Evolutionary conservation across 495 filamentous ascomycete species (phyloP).

Genomic region (Annulohypoxylon moriforme): DNA sequence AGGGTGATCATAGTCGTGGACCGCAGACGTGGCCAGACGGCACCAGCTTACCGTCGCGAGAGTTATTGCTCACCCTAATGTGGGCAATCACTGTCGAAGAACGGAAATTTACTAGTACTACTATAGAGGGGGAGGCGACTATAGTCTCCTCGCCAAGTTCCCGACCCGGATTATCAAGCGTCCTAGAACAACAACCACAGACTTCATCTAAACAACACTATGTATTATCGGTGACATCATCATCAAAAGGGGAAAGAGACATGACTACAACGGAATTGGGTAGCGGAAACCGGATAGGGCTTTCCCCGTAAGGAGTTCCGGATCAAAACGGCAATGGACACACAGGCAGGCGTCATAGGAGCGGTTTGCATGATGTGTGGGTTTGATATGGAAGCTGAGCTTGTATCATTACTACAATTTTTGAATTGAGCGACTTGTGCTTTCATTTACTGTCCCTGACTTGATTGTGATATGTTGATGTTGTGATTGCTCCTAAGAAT

Average conservation of each 20-base stretch:
- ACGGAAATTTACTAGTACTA: constrained; percentile 46
- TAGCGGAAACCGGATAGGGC: constrained; percentile 30
- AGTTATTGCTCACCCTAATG: constrained; percentile 63
- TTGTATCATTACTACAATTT: constrained; percentile 39
- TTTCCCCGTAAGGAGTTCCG: constrained; percentile 42
- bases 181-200: constrained; percentile 45
- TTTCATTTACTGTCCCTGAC: constrained; percentile 9
- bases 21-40: constrained; percentile 55
- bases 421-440: constrained; percentile 29
- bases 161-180: constrained; percentile 44
- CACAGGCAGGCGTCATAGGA: constrained; percentile 34
- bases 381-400: constrained; percentile 37
- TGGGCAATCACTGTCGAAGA: constrained; percentile 64
- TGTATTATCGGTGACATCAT: constrained; percentile 46
- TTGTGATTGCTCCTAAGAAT: background rate
- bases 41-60: constrained; percentile 61
- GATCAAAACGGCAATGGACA: constrained; percentile 29
- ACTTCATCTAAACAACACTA: constrained; percentile 35
- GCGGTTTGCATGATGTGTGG: constrained; percentile 28
- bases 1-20: constrained; percentile 55
- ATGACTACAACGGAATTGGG: constrained; percentile 33
- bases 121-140: constrained; percentile 26
- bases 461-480: constrained; percentile 12
- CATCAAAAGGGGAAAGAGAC: constrained; percentile 38
- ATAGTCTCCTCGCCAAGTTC: constrained; percentile 41